Conservation (phyloP, 371 early-diverging fungal species). For the Furculomyces boomerangus region DNA sequence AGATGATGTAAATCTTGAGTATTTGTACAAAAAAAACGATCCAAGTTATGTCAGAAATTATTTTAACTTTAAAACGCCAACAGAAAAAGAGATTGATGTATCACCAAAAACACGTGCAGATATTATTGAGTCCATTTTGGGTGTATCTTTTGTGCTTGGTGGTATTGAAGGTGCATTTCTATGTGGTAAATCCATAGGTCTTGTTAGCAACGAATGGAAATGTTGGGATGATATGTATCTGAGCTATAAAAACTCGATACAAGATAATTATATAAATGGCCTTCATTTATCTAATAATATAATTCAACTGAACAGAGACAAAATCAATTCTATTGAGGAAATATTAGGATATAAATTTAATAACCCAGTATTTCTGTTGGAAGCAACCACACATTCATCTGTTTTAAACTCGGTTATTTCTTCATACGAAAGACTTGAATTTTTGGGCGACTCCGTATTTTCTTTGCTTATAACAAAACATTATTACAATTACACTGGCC, state of each 20-base stretch:
- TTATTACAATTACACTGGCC: conserved; percentile 33
- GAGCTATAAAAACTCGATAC: neutral
- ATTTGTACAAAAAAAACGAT: no score
- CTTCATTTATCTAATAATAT: neutral
- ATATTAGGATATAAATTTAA: conserved; percentile 52
- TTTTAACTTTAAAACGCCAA: no score
- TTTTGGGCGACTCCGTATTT: conserved; percentile 84
- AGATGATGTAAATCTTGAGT: no score
- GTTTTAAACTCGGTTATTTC: conserved; percentile 28
- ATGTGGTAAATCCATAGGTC: conserved; percentile 11
- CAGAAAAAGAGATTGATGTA: conserved; percentile 10
- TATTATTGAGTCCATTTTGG: conserved; percentile 73
- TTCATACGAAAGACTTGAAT: conserved; percentile 87
- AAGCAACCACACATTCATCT: conserved; percentile 79
- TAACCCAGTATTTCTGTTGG: conserved; percentile 36
- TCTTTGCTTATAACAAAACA: conserved; percentile 59
- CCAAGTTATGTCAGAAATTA: no score
- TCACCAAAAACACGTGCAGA: conserved; percentile 80
- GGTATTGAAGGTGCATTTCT: conserved; percentile 41
- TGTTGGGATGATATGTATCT: neutral
- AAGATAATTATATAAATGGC: neutral
- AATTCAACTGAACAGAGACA: neutral
- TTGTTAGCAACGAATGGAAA: neutral
- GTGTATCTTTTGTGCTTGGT: conserved; percentile 47
- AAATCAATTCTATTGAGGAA: conserved; percentile 25